Conservation (phyloP, 2,329 filamentous ascomycete species). For the Aspergillus sergii region DNA sequence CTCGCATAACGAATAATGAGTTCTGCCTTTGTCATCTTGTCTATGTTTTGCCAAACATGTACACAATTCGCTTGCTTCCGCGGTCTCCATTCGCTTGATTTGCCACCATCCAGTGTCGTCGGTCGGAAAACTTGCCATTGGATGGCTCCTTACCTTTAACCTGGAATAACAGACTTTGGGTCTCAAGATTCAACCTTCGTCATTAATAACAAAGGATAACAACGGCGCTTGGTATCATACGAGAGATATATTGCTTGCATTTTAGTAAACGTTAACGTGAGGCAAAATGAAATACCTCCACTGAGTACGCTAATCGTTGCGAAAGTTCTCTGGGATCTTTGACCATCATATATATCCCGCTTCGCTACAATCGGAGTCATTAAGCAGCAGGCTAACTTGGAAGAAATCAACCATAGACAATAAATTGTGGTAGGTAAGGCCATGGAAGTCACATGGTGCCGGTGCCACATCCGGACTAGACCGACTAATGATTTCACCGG, state of each 20-base stretch:
- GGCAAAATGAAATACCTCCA: neutral
- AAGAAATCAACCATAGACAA: neutral
- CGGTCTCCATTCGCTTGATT: no score
- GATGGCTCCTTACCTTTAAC: neutral
- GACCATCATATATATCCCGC: no score
- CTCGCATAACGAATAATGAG: neutral
- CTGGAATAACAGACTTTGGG: neutral
- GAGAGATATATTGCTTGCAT: neutral
- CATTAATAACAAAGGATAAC: neutral
- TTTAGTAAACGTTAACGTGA: neutral
- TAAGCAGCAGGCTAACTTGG: no score
- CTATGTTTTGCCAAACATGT: neutral
- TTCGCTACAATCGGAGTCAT: no score
- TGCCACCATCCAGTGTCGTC: neutral
- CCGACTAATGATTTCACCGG: neutral
- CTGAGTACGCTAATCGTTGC: no score
- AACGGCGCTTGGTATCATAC: neutral
- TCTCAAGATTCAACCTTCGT: neutral
- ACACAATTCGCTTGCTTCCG: neutral
- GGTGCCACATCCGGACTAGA: neutral
- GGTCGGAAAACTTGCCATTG: neutral
- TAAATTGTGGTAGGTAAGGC: neutral
- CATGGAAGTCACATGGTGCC: neutral
- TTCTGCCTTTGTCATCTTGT: neutral
- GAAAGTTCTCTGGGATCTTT: no score